Percentiles rank a stretch among this genome's conserved stretches.
Evolutionary conservation across 345 rosid genomes (phyloP).

Genomic region (Populus simonii): DNA sequence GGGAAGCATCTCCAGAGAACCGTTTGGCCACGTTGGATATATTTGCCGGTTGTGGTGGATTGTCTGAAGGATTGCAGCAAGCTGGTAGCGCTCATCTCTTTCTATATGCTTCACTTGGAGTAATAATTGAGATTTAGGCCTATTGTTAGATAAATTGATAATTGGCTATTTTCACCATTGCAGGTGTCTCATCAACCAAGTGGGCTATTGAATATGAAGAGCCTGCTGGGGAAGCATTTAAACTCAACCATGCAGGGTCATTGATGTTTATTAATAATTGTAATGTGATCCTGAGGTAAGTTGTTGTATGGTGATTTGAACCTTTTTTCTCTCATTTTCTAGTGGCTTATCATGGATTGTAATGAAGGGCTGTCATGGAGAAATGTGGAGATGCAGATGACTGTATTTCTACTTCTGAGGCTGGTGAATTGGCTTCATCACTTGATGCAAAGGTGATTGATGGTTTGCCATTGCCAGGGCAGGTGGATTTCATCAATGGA

Average conservation of each 20-base stretch:
- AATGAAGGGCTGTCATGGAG: constrained; percentile 73
- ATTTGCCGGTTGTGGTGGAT: constrained; percentile 88
- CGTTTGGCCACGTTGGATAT: constrained; percentile 66
- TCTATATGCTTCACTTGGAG: background rate
- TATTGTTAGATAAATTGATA: background rate
- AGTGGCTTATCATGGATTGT: background rate
- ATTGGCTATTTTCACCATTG: background rate
- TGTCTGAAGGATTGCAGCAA: constrained; percentile 62
- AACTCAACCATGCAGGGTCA: constrained; percentile 63
- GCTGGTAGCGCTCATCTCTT: constrained; percentile 42
- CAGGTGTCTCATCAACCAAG: constrained; percentile 66
- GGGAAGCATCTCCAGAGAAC: constrained; percentile 30
- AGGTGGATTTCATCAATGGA: constrained; percentile 88
- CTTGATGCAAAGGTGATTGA: constrained; percentile 42
- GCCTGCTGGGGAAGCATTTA: constrained; percentile 84
- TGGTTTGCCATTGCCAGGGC: constrained; percentile 50
- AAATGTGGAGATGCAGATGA: constrained; percentile 74
- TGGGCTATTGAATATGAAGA: constrained; percentile 96
- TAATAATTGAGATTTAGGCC: background rate
- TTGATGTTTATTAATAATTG: constrained; percentile 68
- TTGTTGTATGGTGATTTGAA: background rate
- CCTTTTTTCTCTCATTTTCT: background rate
- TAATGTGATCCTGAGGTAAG: constrained; percentile 76
- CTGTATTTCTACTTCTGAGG: constrained; percentile 74
- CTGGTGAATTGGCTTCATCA: constrained; percentile 42